Percentiles rank a stretch among this genome's conserved stretches.
These are phyloP conservation scores for Pseudotulostoma volvatum DNA, from an alignment of 495 filamentous ascomycete genomes.

Conservation along the genomic window DNA sequence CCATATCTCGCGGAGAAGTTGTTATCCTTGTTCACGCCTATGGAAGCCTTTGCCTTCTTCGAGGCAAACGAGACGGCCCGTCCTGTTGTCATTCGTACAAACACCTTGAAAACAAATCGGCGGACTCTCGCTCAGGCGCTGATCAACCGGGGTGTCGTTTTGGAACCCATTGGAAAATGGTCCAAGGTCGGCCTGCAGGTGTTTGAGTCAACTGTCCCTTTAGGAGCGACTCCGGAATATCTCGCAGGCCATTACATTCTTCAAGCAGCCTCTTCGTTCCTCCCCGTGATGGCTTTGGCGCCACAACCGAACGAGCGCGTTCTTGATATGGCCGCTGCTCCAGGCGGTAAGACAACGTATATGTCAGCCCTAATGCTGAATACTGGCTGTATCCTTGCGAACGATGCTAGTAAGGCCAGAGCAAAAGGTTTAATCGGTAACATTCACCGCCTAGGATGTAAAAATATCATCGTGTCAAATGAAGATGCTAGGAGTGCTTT, in stretches of 20 bases:
- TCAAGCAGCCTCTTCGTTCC: constrained; percentile 90
- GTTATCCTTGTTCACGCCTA: constrained; percentile 75
- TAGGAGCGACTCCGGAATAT: constrained; percentile 97
- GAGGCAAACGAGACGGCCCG: constrained; percentile 91
- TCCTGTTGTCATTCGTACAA: constrained; percentile 80
- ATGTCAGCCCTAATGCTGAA: constrained; percentile 97
- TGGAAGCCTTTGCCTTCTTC: constrained; percentile 95
- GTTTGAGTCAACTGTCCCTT: constrained; percentile 81
- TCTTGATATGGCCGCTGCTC: constrained; percentile 92
- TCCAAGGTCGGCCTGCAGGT: constrained; percentile 93
- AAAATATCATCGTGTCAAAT: constrained; percentile 89
- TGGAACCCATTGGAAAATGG: constrained; percentile 97
- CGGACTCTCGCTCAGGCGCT: constrained; percentile 83
- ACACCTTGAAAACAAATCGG: constrained; percentile 84
- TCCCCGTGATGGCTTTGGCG: constrained; percentile 92
- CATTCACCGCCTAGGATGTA: constrained; percentile 83
- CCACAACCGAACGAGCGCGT: constrained; percentile 85
- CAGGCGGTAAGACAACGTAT: constrained; percentile 94
- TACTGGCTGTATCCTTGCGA: constrained; percentile 88
- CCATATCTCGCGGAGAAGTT: constrained; percentile 73
- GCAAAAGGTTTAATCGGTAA: constrained; percentile 96
- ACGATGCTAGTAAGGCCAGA: constrained; percentile 85
- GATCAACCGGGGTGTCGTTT: constrained; percentile 91
- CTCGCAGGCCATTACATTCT: constrained; percentile 94
- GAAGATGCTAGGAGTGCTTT: constrained; percentile 78